Percentiles rank a stretch among this genome's conserved stretches.
phyloP scores from a whole-genome alignment of 2,329 filamentous ascomycete species.

The Colletotrichum liaoningense region DNA sequence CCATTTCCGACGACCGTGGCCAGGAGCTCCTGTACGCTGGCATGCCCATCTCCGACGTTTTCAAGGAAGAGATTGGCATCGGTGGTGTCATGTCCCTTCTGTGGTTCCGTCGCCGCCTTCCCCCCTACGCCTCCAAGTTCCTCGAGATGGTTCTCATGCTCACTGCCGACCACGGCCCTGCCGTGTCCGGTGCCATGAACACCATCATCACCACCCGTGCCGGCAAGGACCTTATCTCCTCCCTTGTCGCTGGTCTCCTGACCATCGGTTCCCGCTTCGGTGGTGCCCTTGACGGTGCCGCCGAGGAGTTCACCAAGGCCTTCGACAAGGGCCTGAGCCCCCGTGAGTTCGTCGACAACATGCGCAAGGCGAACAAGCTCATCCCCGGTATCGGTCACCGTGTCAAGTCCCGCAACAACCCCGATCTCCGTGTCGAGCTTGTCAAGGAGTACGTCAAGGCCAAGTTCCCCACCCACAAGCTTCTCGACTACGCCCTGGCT shows the following conservation, averaged over 20 bases:
- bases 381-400: slow-evolving; percentile 99
- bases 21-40: slow-evolving; percentile 98
- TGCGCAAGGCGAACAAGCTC: slow-evolving; percentile 99
- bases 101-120: slow-evolving; percentile 99
- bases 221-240: slow-evolving; percentile 97
- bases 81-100: slow-evolving; percentile 99
- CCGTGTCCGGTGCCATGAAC: slow-evolving; percentile 99
- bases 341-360: slow-evolving; percentile 97
- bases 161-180: slow-evolving; percentile 98
- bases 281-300: slow-evolving; percentile 97
- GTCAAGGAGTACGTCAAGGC: slow-evolving; percentile 99
- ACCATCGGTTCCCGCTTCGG: slow-evolving; percentile 98
- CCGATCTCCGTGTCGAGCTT: slow-evolving; percentile 98
- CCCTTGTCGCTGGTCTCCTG: slow-evolving; percentile 94
- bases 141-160: slow-evolving; percentile 99
- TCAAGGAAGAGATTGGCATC: slow-evolving; percentile 98
- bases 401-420: slow-evolving; percentile 99
- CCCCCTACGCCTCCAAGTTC: slow-evolving; percentile 97
- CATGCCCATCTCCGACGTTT: slow-evolving; percentile 99
- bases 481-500: slow-evolving; percentile 97
- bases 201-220: slow-evolving; percentile 99
- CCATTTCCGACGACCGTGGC: slow-evolving; percentile 99
- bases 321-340: slow-evolving; percentile 98
- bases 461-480: slow-evolving; percentile 97
- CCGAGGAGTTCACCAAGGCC: slow-evolving; percentile 97